phyloP scores from a whole-genome alignment of 2,329 filamentous ascomycete species.

The Exophiala lecanii-corni region DNA sequence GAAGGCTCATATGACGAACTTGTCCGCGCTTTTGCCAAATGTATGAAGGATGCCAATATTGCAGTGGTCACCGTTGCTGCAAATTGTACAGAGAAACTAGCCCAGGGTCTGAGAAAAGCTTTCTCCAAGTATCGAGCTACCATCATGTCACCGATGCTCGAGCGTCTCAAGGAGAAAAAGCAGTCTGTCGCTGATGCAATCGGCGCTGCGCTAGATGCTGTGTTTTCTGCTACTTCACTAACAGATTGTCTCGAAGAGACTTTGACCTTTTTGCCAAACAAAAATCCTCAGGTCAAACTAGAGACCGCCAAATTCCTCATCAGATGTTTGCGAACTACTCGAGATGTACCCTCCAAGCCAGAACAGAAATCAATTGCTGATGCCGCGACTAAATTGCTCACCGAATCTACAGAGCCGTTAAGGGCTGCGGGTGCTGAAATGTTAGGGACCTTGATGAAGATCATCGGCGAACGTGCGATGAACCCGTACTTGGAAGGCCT shows the following conservation, averaged over 20 bases:
- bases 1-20: conserved; percentile 85
- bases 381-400: conserved; percentile 78
- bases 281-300: conserved; percentile 97
- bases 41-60: conserved; percentile 98
- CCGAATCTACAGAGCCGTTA: conserved; percentile 80
- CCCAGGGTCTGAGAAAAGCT: conserved; percentile 72
- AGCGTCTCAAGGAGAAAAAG: conserved; percentile 97
- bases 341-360: conserved; percentile 74
- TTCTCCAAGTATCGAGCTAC: conserved; percentile 76
- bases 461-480: conserved; percentile 95
- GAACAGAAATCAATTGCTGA: conserved; percentile 87
- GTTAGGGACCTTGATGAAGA: conserved; percentile 95
- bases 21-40: conserved; percentile 78
- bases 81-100: conserved; percentile 84
- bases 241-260: conserved; percentile 91
- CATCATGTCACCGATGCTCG: conserved; percentile 86
- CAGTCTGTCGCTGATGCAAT: conserved; percentile 81
- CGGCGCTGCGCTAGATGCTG: conserved; percentile 72
- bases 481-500: conserved; percentile 84
- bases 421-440: conserved; percentile 88
- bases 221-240: conserved; percentile 63
- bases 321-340: conserved; percentile 75
- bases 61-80: conserved; percentile 89
- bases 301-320: conserved; percentile 93
- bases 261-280: conserved; percentile 76